A percentile compares a stretch with the other conserved stretches of the same genome.
Evolutionary conservation across 1,284 basidiomycete species (phyloP).

Genomic region (Leccinum solheimii): DNA sequence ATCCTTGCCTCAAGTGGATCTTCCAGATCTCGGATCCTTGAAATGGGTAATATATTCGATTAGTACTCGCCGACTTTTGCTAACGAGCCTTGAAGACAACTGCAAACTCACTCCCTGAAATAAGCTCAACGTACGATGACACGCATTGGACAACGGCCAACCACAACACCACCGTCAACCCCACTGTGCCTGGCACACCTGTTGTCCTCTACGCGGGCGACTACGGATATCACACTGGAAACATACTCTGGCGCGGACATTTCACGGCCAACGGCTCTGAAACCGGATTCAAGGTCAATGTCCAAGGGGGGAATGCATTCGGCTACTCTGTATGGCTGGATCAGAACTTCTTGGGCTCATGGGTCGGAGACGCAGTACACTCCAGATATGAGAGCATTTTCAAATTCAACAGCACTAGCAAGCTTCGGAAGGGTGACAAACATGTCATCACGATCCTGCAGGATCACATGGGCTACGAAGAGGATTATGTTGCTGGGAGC

Average conservation of each 20-base stretch:
- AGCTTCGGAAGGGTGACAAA: slow-evolving; percentile 27
- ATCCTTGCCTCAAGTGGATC: slow-evolving; percentile 18
- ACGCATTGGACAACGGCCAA: slow-evolving; percentile 41
- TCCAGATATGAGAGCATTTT: slow-evolving; percentile 37
- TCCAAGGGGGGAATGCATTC: slow-evolving; percentile 50
- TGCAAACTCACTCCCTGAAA: slow-evolving; percentile 27
- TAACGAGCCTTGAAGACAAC: slow-evolving; percentile 25
- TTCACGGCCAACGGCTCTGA: slow-evolving; percentile 46
- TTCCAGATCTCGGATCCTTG: slow-evolving; percentile 23
- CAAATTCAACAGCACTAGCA: background rate
- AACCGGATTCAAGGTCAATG: slow-evolving; percentile 40
- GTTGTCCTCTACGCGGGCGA: slow-evolving; percentile 51
- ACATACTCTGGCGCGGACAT: slow-evolving; percentile 53
- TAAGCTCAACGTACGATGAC: slow-evolving; percentile 36
- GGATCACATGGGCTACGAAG: slow-evolving; percentile 56
- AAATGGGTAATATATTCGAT: slow-evolving; percentile 17
- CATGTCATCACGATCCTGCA: slow-evolving; percentile 53
- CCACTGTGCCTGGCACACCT: slow-evolving; percentile 36
- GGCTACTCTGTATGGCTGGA: slow-evolving; percentile 54
- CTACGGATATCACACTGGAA: slow-evolving; percentile 58
- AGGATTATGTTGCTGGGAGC: slow-evolving; percentile 42
- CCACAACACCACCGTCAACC: slow-evolving; percentile 40
- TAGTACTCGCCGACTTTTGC: background rate
- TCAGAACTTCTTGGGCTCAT: slow-evolving; percentile 48
- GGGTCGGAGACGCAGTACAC: slow-evolving; percentile 41